Conservation (phyloP, 495 filamentous ascomycete genomes). For the Lophiostoma macrostomum region DNA sequence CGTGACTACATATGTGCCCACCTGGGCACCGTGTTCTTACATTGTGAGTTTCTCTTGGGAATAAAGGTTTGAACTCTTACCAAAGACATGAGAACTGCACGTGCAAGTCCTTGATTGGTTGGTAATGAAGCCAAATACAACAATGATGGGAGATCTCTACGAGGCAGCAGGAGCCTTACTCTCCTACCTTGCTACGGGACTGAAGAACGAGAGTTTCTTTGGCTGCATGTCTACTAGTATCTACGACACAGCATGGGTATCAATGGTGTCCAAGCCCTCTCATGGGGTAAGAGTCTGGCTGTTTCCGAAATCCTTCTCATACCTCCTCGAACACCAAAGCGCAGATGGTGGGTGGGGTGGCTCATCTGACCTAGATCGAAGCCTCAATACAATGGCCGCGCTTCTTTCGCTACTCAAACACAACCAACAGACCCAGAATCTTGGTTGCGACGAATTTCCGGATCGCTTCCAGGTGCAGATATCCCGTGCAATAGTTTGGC, state of each 20-base stretch:
- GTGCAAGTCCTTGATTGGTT: too few relatives aligned
- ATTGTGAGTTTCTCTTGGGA: too few relatives aligned
- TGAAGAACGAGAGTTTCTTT: too few relatives aligned
- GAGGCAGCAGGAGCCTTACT: too few relatives aligned
- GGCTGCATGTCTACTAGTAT: conserved; percentile 20
- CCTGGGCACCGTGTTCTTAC: too few relatives aligned
- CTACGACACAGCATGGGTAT: conserved; percentile 50
- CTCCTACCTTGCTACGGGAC: too few relatives aligned
- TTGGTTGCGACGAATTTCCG: background rate
- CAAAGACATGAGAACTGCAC: too few relatives aligned
- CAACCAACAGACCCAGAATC: background rate
- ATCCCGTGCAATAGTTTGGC: background rate
- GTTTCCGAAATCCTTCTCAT: background rate
- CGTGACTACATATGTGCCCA: too few relatives aligned
- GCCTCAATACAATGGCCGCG: conserved; percentile 41
- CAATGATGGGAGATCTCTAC: too few relatives aligned
- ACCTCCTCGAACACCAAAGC: background rate
- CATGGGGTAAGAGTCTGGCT: conserved; percentile 35
- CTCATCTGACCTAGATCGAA: conserved; percentile 36
- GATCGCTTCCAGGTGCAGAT: background rate
- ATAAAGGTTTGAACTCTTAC: too few relatives aligned
- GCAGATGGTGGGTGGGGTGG: conserved; percentile 25
- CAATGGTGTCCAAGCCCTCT: conserved; percentile 41
- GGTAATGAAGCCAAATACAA: too few relatives aligned
- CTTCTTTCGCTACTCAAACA: conserved; percentile 36